These are phyloP conservation scores for Cryptococcus floricola DNA, from an alignment of 1,284 basidiomycete genomes.

Conservation along the genomic window DNA sequence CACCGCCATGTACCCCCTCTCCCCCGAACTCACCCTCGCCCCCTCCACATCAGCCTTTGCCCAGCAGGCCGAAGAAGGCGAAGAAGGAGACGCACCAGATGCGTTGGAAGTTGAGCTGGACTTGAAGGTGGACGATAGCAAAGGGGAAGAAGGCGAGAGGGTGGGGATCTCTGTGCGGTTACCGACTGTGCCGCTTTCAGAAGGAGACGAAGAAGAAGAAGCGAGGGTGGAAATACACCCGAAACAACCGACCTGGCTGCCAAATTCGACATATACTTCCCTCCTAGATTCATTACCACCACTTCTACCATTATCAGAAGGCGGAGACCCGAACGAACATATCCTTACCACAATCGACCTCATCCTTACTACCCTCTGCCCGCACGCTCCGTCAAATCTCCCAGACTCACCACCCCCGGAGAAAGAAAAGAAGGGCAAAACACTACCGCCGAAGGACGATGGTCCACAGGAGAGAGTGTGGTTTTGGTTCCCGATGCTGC, in stretches of 20 bases:
- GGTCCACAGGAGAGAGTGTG: slow-evolving; percentile 37
- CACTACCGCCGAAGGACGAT: not conserved
- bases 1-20: slow-evolving; percentile 41
- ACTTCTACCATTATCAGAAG: not conserved
- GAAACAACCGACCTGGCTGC: slow-evolving; percentile 28
- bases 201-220: not conserved
- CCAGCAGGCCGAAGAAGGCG: slow-evolving; percentile 1
- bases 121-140: slow-evolving; percentile 6
- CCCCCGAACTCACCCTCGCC: slow-evolving; percentile 29
- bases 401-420: not conserved
- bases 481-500: slow-evolving; percentile 50
- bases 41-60: slow-evolving; percentile 12
- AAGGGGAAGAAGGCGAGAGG: not conserved
- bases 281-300: slow-evolving; percentile 8
- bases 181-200: not conserved
- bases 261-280: slow-evolving; percentile 13
- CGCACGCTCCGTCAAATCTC: not conserved
- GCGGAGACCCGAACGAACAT: slow-evolving; percentile 19
- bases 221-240: slow-evolving; percentile 7
- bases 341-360: slow-evolving; percentile 29
- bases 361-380: slow-evolving; percentile 8
- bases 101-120: slow-evolving; percentile 6
- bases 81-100: not conserved
- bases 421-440: not conserved
- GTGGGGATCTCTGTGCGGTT: not conserved